Evolutionary conservation across 306 rosid genomes (phyloP), one percentile per base, ranked within the genome.

Genomic region (Rosa lucieae): DNA sequence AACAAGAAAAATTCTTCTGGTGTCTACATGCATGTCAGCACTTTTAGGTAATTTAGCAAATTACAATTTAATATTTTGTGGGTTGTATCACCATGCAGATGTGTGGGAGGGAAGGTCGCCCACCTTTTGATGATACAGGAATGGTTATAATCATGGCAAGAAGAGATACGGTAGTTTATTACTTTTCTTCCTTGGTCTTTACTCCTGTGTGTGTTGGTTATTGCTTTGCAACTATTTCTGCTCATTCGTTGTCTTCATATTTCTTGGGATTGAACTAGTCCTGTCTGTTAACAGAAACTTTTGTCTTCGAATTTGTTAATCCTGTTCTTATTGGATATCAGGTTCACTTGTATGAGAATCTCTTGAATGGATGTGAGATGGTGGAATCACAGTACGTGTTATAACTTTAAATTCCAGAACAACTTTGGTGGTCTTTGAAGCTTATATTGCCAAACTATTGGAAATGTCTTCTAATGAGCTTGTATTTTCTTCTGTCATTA

Each of bases 51-150:
- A 29, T 39, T 46, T 40, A 49, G 43, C 70, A 44, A 71, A 51
- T 26, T 80, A 70, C 70, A 29, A 46, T 74, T 32, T 65, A 21
- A 46, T 52, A 62, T 63, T 21, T 21, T 40, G 49, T 59, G 59
- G 32, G 48, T 23, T 81, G 21, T 79, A 52, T 68, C 67, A 17
- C 68, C 52, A 20, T 72, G 85, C 89, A 94, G 99, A 94, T 94
- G 99, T 83, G 92, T 8, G 97, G 99, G 80, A 88, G 99, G 85
- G 99, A 97, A 73, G 99, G 97, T 70, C 94, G 97, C 71, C 99
- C 99, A 77, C 99, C 97, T 53, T 94, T 92, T 82, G 97, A 92
- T 90, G 99, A 94, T 78, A 89, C 97, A 35, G 97, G 99, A 84
- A 87, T 88, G 90, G 99, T 91, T 88, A 77, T 94, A 89, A 92